Base-by-base conservation (phyloP, 495 filamentous ascomycete genomes). In the Friedmanniomyces endolithicus region DNA sequence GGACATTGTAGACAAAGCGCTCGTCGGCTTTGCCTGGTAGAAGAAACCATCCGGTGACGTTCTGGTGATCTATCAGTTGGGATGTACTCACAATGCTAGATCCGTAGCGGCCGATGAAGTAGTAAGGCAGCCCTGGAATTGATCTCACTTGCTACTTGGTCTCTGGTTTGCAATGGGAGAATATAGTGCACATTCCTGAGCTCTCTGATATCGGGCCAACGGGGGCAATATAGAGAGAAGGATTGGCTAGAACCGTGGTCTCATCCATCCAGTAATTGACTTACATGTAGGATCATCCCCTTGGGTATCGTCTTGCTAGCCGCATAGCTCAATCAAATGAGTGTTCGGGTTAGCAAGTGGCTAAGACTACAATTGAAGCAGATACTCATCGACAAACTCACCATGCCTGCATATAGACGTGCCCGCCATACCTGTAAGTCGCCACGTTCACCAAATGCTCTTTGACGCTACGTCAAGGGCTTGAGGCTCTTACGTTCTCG, bases 31-130 rank as follows among this genome's bases (percentile, higher is more conserved):
- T 62, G 7, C 80, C 83, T 8, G 66, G 63, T 1, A 78, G 67
- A 11, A 81, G 81, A 64, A 87, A 87, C 67, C 73, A 82, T 6
- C 83, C 83, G 22, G 82, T 77, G 53, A 85, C 78, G 52, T 80
- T 76, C 83, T 86, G 47, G 49, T 52, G 27, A 20, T 17, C n/a
- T 1, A 1, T 22, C 29, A 19, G 34, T 31, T 7, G 39, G 20
- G 29, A n/a, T 17, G 23, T 11, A 1, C 17, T 9, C 27, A 4
- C 9, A 31, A 31, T 31, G 9, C 27, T 31, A 9, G 19, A 11
- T 19, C 19, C 43, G 24, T 11, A n/a, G n/a, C n/a, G n/a, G n/a
- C n/a, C n/a, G n/a, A n/a, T n/a, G n/a, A n/a, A n/a, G n/a, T n/a
- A 22, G 17, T 24, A 11, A 23, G 19, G 19, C 17, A 22, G 24